phyloP scores from a whole-genome alignment of 2,329 filamentous ascomycete species.

The Fusarium begoniae region DNA sequence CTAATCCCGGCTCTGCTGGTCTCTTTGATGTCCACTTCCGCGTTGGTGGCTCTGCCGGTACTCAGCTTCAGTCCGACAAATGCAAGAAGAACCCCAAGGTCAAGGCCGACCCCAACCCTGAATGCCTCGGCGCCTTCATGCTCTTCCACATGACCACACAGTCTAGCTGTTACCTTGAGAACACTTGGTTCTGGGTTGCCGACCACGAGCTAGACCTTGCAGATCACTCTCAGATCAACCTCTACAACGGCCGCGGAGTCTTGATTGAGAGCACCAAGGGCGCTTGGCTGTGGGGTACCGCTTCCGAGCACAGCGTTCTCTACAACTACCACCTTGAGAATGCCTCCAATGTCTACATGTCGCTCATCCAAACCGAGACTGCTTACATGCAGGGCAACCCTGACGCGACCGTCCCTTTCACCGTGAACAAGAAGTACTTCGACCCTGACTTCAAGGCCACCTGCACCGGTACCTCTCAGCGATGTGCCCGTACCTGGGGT shows the following conservation, averaged over 20 bases:
- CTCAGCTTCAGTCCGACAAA: constrained; percentile 79
- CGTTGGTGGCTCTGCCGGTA: constrained; percentile 86
- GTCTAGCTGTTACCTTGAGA: constrained; percentile 82
- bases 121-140: constrained; percentile 79
- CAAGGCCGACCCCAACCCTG: constrained; percentile 67
- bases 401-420: constrained; percentile 72
- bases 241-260: constrained; percentile 89
- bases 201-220: constrained; percentile 86
- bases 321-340: constrained; percentile 89
- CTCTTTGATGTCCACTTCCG: constrained; percentile 98
- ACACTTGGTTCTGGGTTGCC: constrained; percentile 89
- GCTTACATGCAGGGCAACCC: constrained; percentile 90
- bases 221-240: constrained; percentile 80
- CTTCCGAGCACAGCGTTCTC: constrained; percentile 71
- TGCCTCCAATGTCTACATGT: constrained; percentile 83
- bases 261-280: constrained; percentile 78
- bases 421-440: constrained; percentile 62
- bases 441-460: constrained; percentile 73
- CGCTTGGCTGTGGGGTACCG: constrained; percentile 83
- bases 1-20: constrained; percentile 73
- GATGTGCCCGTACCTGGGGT: constrained; percentile 80
- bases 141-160: constrained; percentile 71
- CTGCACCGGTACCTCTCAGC: constrained; percentile 57
- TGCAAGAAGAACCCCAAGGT: constrained; percentile 80
- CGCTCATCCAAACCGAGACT: constrained; percentile 87